These are phyloP conservation scores for Taiwanofungus camphoratus DNA, from an alignment of 1,284 basidiomycete species.

Conservation along the genomic window DNA sequence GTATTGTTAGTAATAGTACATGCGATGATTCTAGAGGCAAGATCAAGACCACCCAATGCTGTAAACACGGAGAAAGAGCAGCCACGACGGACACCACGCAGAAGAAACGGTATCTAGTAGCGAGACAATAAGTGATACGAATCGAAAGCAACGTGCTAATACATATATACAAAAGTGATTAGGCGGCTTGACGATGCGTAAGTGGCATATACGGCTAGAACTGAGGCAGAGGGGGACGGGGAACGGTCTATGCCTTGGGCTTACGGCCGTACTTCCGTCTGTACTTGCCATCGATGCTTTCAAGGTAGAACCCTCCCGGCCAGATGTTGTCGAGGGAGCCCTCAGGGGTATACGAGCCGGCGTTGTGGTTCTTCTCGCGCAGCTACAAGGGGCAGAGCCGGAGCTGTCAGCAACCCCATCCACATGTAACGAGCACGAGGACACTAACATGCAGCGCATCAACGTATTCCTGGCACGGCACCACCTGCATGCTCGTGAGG, in stretches of 20 bases:
- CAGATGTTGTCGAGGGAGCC: conserved; percentile 91
- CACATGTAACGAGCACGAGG: conserved; percentile 4
- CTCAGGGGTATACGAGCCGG: conserved; percentile 78
- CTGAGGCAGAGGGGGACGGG: background rate
- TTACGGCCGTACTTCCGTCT: conserved; percentile 73
- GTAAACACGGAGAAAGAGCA: background rate
- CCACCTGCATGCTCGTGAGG: conserved; percentile 84
- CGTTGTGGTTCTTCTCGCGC: conserved; percentile 96
- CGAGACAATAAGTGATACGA: background rate
- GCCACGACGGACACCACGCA: background rate
- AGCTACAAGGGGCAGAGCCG: conserved; percentile 43
- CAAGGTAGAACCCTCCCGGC: conserved; percentile 93
- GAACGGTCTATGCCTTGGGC: conserved; percentile 20
- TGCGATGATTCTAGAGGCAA: background rate
- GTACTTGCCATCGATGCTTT: conserved; percentile 88
- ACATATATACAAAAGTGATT: conserved; percentile 5
- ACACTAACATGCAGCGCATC: conserved; percentile 66
- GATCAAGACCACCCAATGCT: background rate
- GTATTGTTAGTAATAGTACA: conserved; percentile 2
- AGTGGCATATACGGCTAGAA: background rate
- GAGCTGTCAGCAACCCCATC: background rate
- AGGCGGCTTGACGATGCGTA: background rate
- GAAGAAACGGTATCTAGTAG: too few species aligned
- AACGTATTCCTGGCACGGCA: conserved; percentile 84
- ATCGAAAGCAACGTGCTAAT: background rate